These are phyloP conservation scores for Lipomyces mesembrius DNA, from an alignment of 805 yeast species.

Conservation along the genomic window DNA sequence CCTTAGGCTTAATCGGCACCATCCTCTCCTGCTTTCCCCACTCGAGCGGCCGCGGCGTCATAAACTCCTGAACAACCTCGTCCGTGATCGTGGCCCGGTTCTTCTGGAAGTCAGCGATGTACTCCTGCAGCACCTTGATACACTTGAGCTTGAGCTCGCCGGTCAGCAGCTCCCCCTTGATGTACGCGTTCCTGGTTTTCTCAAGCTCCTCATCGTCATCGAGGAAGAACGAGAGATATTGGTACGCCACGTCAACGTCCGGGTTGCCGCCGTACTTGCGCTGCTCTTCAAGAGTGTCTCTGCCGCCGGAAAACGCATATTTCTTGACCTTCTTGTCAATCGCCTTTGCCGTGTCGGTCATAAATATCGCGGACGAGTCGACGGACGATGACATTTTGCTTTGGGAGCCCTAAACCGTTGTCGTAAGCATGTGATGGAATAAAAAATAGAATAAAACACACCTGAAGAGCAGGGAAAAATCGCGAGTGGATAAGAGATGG, in stretches of 20 bases:
- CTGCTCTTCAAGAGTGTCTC: conserved; percentile 85
- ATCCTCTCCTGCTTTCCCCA: conserved; percentile 67
- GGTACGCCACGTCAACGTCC: conserved; percentile 93
- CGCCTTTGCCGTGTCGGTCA: conserved; percentile 93
- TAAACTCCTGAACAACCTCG: conserved; percentile 64
- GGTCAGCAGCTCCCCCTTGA: conserved; percentile 78
- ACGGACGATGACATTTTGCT: conserved; percentile 97
- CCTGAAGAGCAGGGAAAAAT: conserved; percentile 83
- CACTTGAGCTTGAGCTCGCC: conserved; percentile 93
- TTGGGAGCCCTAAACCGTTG: conserved; percentile 72
- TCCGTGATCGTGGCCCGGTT: conserved; percentile 70
- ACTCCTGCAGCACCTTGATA: conserved; percentile 76
- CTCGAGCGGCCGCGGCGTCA: conserved; percentile 73
- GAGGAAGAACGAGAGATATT: conserved; percentile 85
- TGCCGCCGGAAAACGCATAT: conserved; percentile 95
- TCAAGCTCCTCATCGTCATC: conserved; percentile 84
- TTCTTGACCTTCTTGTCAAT: conserved; percentile 94
- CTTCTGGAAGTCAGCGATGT: conserved; percentile 81
- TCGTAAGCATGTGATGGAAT: not conserved
- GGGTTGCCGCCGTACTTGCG: conserved; percentile 90
- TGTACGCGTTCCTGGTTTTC: conserved; percentile 66
- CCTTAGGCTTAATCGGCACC: conserved; percentile 34
- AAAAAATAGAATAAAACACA: not conserved
- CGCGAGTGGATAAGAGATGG: conserved; percentile 92
- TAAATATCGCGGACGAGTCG: conserved; percentile 86